phyloP scores from a whole-genome alignment of 2,329 filamentous ascomycete genomes.

The Calonectria honghensis region DNA sequence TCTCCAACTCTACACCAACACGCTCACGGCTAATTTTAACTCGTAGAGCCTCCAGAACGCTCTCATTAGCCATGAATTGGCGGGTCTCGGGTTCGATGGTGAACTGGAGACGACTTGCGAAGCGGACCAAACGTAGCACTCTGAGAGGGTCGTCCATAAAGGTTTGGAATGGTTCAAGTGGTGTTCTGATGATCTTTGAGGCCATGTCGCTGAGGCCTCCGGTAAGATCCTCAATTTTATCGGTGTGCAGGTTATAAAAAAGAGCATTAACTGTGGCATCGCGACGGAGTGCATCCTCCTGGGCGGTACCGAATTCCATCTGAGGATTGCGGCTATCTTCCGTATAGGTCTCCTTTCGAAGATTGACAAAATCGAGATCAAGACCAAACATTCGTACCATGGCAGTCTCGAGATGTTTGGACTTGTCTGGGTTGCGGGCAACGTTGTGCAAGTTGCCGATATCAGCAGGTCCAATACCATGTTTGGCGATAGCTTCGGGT shows the following conservation, averaged over 20 bases:
- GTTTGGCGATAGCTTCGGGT: constrained; percentile 76
- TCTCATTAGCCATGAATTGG: constrained; percentile 83
- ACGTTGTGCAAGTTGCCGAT: constrained; percentile 90
- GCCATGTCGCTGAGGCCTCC: constrained; percentile 85
- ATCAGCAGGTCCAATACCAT: constrained; percentile 74
- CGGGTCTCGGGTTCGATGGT: constrained; percentile 82
- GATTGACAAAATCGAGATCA: constrained; percentile 95
- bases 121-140: constrained; percentile 90
- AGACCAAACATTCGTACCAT: constrained; percentile 89
- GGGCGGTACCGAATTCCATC: constrained; percentile 94
- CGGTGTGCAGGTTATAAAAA: constrained; percentile 93
- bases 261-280: constrained; percentile 97
- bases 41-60: constrained; percentile 86
- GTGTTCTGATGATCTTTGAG: constrained; percentile 85
- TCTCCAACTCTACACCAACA: constrained; percentile 90
- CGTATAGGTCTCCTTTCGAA: constrained; percentile 92
- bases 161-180: constrained; percentile 90
- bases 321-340: constrained; percentile 92
- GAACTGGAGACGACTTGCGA: constrained; percentile 90
- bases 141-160: constrained; percentile 96
- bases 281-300: constrained; percentile 90
- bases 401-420: constrained; percentile 95
- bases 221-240: constrained; percentile 89
- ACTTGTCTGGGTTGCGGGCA: constrained; percentile 94
- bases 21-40: constrained; percentile 95